These are phyloP conservation scores for Kurtzmaniella natalensis DNA, from an alignment of 1,139 yeast species.

Conservation along the genomic window DNA sequence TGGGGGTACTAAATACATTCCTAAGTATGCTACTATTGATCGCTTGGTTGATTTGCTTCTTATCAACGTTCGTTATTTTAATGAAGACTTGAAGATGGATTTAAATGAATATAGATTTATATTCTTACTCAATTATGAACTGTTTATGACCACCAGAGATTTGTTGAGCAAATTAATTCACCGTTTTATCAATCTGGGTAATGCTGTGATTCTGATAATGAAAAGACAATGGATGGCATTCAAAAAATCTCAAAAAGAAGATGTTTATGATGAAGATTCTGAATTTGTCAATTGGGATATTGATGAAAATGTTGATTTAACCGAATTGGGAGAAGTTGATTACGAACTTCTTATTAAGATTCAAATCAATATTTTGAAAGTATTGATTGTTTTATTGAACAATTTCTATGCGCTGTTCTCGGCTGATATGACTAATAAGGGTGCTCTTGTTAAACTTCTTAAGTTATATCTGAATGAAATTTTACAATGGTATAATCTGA, in stretches of 20 bases:
- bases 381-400: slow-evolving; percentile 64
- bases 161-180: slow-evolving; percentile 41
- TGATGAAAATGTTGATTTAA: slow-evolving; percentile 32
- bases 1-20: slow-evolving; percentile 23
- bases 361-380: slow-evolving; percentile 79
- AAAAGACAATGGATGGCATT: slow-evolving; percentile 19
- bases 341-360: slow-evolving; percentile 63
- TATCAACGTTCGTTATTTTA: slow-evolving; percentile 36
- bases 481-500: slow-evolving; percentile 64
- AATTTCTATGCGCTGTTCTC: slow-evolving; percentile 75
- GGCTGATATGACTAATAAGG: slow-evolving; percentile 60
- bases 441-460: slow-evolving; percentile 60
- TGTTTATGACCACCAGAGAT: slow-evolving; percentile 40
- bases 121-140: slow-evolving; percentile 39
- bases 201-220: slow-evolving; percentile 47
- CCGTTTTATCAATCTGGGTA: slow-evolving; percentile 43
- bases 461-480: slow-evolving; percentile 67
- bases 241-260: slow-evolving; percentile 1
- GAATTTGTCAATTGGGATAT: slow-evolving; percentile 53
- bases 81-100: slow-evolving; percentile 35
- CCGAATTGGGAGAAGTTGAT: slow-evolving; percentile 42
- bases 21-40: slow-evolving; percentile 40
- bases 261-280: slow-evolving; percentile 9
- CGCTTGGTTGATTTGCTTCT: slow-evolving; percentile 39
- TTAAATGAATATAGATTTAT: slow-evolving; percentile 42